A percentile compares a stretch with the other conserved stretches of the same genome.
Evolutionary conservation across 805 yeast genomes (phyloP).

Genomic region (Yarrowia phangngaensis): DNA sequence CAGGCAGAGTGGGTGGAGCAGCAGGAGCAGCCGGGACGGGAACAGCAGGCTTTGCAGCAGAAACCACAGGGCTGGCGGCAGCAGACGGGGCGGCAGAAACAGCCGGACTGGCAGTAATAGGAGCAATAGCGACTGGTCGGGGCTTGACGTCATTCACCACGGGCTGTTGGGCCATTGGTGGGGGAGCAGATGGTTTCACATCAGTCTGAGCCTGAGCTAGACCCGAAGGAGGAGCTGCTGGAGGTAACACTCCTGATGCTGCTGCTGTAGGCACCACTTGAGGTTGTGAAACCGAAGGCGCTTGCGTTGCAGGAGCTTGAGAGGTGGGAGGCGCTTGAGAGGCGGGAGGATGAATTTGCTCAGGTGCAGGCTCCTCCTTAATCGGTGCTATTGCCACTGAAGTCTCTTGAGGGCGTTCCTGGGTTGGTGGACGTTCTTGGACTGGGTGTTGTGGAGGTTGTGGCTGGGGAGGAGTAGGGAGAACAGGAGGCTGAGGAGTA

Average conservation of each 20-base stretch:
- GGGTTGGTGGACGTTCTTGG: too few relatives aligned
- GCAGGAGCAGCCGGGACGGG: background rate
- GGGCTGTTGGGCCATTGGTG: background rate
- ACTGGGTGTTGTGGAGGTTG: background rate
- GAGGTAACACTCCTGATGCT: too few relatives aligned
- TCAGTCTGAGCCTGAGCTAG: constrained; percentile 9
- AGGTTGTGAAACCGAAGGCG: background rate
- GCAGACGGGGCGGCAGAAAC: too few relatives aligned
- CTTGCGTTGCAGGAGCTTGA: background rate
- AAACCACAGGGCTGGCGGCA: too few relatives aligned
- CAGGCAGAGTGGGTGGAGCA: background rate
- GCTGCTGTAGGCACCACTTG: background rate
- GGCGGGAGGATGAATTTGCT: too few relatives aligned
- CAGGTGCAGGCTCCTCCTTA: too few relatives aligned
- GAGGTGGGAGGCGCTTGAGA: background rate
- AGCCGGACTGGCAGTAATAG: too few relatives aligned
- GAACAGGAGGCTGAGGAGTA: background rate
- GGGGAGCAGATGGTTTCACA: background rate
- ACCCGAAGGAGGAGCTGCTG: background rate
- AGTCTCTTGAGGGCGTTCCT: too few relatives aligned
- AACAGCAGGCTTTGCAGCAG: background rate
- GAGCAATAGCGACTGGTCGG: too few relatives aligned
- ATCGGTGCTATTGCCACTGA: too few relatives aligned
- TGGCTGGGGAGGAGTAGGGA: background rate
- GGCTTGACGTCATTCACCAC: too few relatives aligned